Evolutionary conservation across 495 filamentous ascomycete genomes (phyloP), one percentile per base, ranked within the genome.

Genomic region (Aspergillus incahuasiensis): DNA sequence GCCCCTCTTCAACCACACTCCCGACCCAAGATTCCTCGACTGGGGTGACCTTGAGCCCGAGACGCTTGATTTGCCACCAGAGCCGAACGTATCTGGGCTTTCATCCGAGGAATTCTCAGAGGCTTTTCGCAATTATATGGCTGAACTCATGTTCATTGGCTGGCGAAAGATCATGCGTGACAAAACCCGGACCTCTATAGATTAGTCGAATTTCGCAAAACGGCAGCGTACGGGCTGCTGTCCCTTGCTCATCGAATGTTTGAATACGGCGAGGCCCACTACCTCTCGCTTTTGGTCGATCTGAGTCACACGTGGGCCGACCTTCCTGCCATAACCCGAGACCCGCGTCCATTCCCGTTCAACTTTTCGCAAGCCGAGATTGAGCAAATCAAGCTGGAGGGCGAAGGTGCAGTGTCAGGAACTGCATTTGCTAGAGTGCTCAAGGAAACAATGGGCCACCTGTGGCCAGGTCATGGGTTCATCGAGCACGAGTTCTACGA

Each of bases 221-320:
- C 61, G 16, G 32, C 63, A 52, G 63, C 63, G 11, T 71, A 65
- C 21, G 64, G 66, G 16, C 54, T 71, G 51, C 66, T 69, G 20
- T 69, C 69, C 44, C 65, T 71, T 61, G 67, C 65, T 20, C 64
- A 63, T 35, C 63, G 67, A n/a, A 68, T 67, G 58, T 70, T 71
- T 8, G 62, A 71, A 53, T 71, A 71, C 53, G 66, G 68, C 47
- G 68, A 73, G 56, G 63, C 68, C 38, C 65, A 68, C 32, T 73
- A 68, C 50, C 68, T 63, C 57, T 69, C 65, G 7, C 64, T 65
- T 53, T 25, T 68, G 18, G 63, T 63, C 38, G 64, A 71, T 54
- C 52, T 71, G 53, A 60, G 70, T 44, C 60, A 67, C 22, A 65
- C 59, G 20, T 73, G 67, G 64, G 18, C 57, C 42, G 61, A 65